Conservation (phyloP, 169 alveolate species). For the Haemoproteus tartakovskyi region DNA sequence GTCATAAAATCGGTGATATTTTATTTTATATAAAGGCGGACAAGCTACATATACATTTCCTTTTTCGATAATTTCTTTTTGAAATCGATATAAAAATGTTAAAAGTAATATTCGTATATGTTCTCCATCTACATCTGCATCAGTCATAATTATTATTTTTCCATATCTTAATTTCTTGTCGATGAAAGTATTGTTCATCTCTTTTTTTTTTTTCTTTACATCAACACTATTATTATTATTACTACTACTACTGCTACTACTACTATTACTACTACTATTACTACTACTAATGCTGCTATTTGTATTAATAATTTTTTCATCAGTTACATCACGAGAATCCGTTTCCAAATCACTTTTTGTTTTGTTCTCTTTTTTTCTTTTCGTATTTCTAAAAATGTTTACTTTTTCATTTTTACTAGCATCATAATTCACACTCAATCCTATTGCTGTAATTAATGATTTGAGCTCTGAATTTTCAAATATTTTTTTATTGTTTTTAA, state of each 20-base stretch:
- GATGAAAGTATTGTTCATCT: conserved; percentile 19
- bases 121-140: conserved; percentile 86
- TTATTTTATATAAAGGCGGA: conserved; percentile 80
- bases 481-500: conserved; percentile 68
- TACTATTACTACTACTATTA: not conserved
- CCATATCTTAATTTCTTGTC: conserved; percentile 70
- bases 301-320: too few relatives aligned
- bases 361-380: not conserved
- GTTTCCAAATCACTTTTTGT: not conserved
- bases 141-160: conserved; percentile 80
- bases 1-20: conserved; percentile 64
- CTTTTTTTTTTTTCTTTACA: conserved; percentile 39
- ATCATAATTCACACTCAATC: conserved; percentile 55
- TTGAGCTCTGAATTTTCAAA: conserved; percentile 77
- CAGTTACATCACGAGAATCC: conserved; percentile 9
- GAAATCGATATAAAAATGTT: conserved; percentile 75
- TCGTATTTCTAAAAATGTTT: conserved; percentile 7
- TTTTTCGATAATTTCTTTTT: conserved; percentile 70
- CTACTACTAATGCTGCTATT: not conserved
- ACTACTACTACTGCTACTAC: conserved; percentile 3
- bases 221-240: not conserved
- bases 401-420: conserved; percentile 7
- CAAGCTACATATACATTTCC: conserved; percentile 80
- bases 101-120: conserved; percentile 77
- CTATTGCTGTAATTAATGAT: conserved; percentile 66